These are phyloP conservation scores for Aeminium ludgeri DNA, from an alignment of 495 filamentous ascomycete genomes.

Conservation along the genomic window DNA sequence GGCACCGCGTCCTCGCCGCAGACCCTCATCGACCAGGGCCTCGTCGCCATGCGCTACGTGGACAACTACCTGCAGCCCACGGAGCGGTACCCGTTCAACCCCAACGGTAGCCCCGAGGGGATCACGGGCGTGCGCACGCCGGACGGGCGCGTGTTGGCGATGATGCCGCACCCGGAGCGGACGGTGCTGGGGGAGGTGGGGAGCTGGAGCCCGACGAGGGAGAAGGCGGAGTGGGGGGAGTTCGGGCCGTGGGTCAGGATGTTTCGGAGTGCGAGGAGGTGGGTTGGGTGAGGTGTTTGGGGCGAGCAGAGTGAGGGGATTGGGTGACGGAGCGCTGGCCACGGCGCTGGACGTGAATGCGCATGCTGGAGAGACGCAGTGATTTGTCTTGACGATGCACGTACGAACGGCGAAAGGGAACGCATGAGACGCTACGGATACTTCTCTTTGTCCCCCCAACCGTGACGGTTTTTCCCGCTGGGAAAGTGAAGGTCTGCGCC, in stretches of 20 bases:
- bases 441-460: too few relatives aligned
- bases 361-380: too few relatives aligned
- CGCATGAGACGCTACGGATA: too few relatives aligned
- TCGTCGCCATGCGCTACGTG: conserved; percentile 64
- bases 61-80: conserved; percentile 63
- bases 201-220: conserved; percentile 50
- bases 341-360: too few relatives aligned
- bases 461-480: too few relatives aligned
- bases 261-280: conserved; percentile 42
- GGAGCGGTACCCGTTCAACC: conserved; percentile 77
- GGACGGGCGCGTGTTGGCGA: conserved; percentile 73
- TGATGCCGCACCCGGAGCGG: conserved; percentile 95
- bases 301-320: too few relatives aligned
- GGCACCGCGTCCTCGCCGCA: conserved; percentile 24
- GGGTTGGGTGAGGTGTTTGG: conserved; percentile 45
- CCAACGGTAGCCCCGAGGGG: conserved; percentile 77
- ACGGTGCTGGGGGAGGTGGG: conserved; percentile 71
- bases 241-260: conserved; percentile 63
- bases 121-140: conserved; percentile 65
- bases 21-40: conserved; percentile 40
- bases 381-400: too few relatives aligned
- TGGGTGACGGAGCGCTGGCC: too few relatives aligned
- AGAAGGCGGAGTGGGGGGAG: conserved; percentile 60
- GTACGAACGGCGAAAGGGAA: too few relatives aligned
- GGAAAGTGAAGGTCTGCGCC: too few relatives aligned